These are phyloP conservation scores for Trichophyton equinum DNA, from an alignment of 2,329 filamentous ascomycete genomes.

Conservation along the genomic window DNA sequence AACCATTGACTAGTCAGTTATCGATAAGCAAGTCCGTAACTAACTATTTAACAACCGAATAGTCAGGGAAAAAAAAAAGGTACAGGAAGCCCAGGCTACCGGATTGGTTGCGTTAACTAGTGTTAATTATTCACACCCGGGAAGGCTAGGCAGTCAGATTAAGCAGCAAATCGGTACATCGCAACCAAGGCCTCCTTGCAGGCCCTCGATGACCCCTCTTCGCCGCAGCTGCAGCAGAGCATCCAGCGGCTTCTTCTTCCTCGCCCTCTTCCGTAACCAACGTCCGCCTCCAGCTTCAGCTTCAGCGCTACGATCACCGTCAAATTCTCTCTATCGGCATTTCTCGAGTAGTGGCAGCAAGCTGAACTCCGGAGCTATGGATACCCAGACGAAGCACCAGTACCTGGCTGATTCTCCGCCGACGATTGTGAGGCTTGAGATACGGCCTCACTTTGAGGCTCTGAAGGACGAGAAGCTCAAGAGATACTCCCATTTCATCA, in stretches of 20 bases:
- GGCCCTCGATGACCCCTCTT: constrained; percentile 13
- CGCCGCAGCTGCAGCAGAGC: constrained; percentile 8
- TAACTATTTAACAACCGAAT: not conserved
- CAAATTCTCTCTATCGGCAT: not conserved
- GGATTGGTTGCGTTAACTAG: not conserved
- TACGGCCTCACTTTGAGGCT: constrained; percentile 81
- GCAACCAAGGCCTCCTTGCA: not conserved
- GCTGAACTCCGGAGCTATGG: constrained; percentile 21
- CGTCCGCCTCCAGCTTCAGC: not conserved
- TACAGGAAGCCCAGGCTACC: not conserved
- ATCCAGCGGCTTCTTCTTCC: not conserved
- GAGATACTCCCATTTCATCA: constrained; percentile 83
- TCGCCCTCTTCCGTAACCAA: not conserved
- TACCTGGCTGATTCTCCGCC: constrained; percentile 89
- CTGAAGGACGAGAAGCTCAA: constrained; percentile 51
- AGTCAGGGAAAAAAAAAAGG: not conserved
- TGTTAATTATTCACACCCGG: no score
- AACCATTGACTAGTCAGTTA: not conserved
- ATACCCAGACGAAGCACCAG: constrained; percentile 40
- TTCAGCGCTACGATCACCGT: not conserved
- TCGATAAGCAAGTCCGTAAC: not conserved
- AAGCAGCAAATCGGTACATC: not conserved
- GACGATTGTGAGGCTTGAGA: constrained; percentile 72
- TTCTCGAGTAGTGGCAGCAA: constrained; percentile 20
- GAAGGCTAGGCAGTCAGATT: no score